Conservation (phyloP, 768 basidiomycete species). For the Tricholoma sp. region DNA sequence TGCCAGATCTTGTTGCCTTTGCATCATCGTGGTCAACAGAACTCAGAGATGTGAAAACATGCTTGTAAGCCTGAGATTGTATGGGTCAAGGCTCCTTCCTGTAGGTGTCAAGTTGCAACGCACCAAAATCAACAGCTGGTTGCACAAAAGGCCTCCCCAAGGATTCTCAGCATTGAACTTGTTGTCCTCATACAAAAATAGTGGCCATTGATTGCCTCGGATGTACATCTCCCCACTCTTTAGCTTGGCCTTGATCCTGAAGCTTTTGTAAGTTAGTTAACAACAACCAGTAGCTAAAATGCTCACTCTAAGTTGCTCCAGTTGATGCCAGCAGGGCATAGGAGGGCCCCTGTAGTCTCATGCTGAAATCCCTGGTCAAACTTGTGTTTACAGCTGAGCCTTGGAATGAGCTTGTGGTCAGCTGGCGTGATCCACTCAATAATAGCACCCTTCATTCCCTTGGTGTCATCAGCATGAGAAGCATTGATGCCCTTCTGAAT, state of each 20-base stretch:
- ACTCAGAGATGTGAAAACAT: neutral
- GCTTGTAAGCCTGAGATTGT: neutral
- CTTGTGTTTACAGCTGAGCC: neutral
- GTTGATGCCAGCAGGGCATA: slow-evolving; percentile 10
- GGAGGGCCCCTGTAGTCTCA: neutral
- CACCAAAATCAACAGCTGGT: neutral
- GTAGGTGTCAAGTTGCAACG: neutral
- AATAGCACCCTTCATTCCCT: neutral
- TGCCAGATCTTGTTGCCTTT: neutral
- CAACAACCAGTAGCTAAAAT: neutral
- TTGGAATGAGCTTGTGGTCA: neutral
- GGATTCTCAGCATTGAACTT: neutral
- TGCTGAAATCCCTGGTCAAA: neutral
- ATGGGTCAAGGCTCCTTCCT: neutral
- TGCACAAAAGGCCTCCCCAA: neutral
- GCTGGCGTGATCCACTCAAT: neutral
- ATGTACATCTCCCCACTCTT: neutral
- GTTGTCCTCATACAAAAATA: neutral
- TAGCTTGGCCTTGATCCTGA: neutral
- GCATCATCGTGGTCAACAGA: neutral
- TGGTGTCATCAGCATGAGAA: neutral
- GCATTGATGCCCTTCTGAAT: neutral
- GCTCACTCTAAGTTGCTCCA: slow-evolving; percentile 2
- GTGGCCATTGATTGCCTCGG: neutral
- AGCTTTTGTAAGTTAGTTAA: neutral